Percentiles rank a stretch among this genome's conserved stretches.
These are phyloP conservation scores for Bipolaris bicolor DNA, from an alignment of 2,329 filamentous ascomycete species.

Conservation along the genomic window DNA sequence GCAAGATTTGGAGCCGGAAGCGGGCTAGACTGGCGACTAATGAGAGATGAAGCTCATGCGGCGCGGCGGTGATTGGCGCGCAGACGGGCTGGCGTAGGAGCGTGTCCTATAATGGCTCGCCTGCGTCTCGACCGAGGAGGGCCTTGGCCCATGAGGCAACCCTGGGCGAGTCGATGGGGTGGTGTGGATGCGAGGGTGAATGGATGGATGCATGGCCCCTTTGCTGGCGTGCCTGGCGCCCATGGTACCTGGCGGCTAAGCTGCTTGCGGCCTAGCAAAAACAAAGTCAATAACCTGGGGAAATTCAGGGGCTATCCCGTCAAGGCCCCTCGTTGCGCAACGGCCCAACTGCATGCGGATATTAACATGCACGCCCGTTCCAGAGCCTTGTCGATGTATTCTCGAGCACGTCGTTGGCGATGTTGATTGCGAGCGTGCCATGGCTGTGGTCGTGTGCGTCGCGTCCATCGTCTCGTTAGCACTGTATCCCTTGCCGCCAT, in stretches of 20 bases:
- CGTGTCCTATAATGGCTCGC: slow-evolving; percentile 27
- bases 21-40: slow-evolving; percentile 32
- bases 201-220: neutral
- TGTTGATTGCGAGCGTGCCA: too few relatives aligned
- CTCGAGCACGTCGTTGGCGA: neutral
- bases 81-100: slow-evolving; percentile 16
- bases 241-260: slow-evolving; percentile 23
- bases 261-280: slow-evolving; percentile 21
- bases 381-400: too few relatives aligned
- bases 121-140: slow-evolving; percentile 14
- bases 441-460: too few relatives aligned
- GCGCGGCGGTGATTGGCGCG: slow-evolving; percentile 32
- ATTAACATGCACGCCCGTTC: neutral
- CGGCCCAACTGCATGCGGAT: neutral
- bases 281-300: slow-evolving; percentile 45
- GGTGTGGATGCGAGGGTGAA: neutral
- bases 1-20: slow-evolving; percentile 36
- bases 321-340: slow-evolving; percentile 3
- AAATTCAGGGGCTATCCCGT: slow-evolving; percentile 43
- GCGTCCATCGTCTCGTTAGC: neutral
- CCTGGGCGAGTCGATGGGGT: slow-evolving; percentile 7
- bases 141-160: slow-evolving; percentile 19
- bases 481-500: neutral
- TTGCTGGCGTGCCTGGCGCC: slow-evolving; percentile 29
- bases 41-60: slow-evolving; percentile 23